phyloP scores from a whole-genome alignment of 257 asterid genomes.

The Eucommia ulmoides region DNA sequence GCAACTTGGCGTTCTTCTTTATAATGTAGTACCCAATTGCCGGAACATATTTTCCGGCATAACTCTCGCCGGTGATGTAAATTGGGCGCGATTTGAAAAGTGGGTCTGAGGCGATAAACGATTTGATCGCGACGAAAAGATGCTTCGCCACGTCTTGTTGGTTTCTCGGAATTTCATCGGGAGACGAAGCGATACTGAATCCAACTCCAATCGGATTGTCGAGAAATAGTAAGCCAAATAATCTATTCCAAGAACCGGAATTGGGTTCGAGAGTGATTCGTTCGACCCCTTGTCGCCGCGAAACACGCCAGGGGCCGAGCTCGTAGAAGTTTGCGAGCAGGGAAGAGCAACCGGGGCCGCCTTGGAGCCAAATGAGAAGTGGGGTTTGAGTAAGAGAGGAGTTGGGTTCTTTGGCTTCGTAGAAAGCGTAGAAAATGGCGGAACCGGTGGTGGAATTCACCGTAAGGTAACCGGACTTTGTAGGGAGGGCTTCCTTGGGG shows the following conservation, averaged over 20 bases:
- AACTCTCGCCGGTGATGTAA: background rate
- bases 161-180: background rate
- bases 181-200: background rate
- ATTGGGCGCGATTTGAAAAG: background rate
- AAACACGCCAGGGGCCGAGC: background rate
- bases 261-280: background rate
- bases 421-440: slow-evolving; percentile 2
- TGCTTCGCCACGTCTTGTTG: background rate
- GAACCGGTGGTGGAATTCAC: background rate
- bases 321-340: background rate
- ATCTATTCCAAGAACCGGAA: background rate
- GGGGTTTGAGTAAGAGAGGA: background rate
- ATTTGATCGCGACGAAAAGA: background rate
- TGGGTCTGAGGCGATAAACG: background rate
- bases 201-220: slow-evolving; percentile 1
- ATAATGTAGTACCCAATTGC: slow-evolving; percentile 50
- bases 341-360: slow-evolving; percentile 2
- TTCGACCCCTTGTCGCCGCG: background rate
- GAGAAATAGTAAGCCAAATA: background rate
- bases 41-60: slow-evolving; percentile 30
- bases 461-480: background rate
- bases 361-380: slow-evolving; percentile 2
- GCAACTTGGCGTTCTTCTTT: slow-evolving; percentile 33
- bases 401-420: background rate
- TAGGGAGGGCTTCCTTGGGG: slow-evolving; percentile 1